phyloP scores from a whole-genome alignment of 2,329 filamentous ascomycete species.

The Endocalyx cinctus region DNA sequence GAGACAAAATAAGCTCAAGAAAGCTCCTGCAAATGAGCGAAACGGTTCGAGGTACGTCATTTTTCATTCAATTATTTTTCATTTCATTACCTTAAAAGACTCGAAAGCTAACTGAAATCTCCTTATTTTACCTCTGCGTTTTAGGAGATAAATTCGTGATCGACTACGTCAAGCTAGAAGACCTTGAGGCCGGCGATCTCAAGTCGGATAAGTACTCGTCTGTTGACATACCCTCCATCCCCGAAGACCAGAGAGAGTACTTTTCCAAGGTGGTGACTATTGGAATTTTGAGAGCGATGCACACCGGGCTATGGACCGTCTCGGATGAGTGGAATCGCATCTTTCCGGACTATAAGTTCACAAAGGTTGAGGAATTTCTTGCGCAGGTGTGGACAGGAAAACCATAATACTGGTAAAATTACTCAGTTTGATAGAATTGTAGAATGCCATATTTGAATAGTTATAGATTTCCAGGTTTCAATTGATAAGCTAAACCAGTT shows the following conservation, averaged over 20 bases:
- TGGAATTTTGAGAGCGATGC: constrained; percentile 14
- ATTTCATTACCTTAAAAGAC: not conserved
- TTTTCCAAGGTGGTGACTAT: constrained; percentile 15
- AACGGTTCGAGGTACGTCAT: constrained; percentile 25
- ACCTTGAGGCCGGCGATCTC: constrained; percentile 23
- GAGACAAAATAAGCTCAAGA: constrained; percentile 20
- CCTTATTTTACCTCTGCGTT: not conserved
- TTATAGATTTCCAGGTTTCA: no score
- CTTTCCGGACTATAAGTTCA: constrained; percentile 40
- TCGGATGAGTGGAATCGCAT: constrained; percentile 41
- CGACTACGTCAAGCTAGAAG: constrained; percentile 24
- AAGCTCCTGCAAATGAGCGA: constrained; percentile 30
- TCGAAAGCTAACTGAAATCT: not conserved
- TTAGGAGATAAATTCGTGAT: constrained; percentile 24
- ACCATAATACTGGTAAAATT: not conserved
- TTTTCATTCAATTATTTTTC: no score
- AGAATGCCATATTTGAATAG: no score
- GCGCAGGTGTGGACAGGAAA: not conserved
- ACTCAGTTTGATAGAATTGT: no score
- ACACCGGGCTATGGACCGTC: constrained; percentile 9
- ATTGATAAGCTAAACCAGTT: no score
- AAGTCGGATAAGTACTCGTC: constrained; percentile 18
- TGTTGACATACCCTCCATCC: no score
- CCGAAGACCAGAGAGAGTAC: constrained; percentile 19
- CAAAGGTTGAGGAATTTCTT: constrained; percentile 26